Conservation (phyloP, 108 stramenopile genomes). For the Skeletonema costatum region DNA sequence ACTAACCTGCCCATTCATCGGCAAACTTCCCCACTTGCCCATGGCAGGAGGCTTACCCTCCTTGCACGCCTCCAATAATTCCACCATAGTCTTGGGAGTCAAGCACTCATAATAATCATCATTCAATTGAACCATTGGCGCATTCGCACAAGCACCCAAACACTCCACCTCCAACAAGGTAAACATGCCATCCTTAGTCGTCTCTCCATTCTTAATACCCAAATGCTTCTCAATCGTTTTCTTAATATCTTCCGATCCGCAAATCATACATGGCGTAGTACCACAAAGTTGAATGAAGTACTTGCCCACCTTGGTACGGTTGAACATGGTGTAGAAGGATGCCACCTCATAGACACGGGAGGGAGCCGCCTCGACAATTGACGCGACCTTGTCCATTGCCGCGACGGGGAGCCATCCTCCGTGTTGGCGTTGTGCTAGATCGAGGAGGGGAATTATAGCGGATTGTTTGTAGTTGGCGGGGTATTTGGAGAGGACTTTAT, state of each 20-base stretch:
- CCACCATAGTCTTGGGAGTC: constrained; percentile 93
- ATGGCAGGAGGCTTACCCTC: constrained; percentile 86
- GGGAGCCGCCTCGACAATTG: constrained; percentile 88
- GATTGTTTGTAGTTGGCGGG: constrained; percentile 98
- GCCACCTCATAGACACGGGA: constrained; percentile 98
- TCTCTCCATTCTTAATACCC: constrained; percentile 96
- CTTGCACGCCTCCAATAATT: constrained; percentile 95
- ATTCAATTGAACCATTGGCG: constrained; percentile 99
- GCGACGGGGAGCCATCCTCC: constrained; percentile 98
- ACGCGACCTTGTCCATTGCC: constrained; percentile 99
- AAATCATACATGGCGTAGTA: constrained; percentile 99
- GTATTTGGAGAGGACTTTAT: constrained; percentile 90
- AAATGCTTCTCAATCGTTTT: constrained; percentile 96
- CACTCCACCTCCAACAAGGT: constrained; percentile 99
- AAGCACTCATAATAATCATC: constrained; percentile 99
- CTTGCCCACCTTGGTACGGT: constrained; percentile 98
- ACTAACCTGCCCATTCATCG: constrained; percentile 99
- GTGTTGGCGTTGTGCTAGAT: constrained; percentile 96
- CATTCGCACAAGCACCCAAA: constrained; percentile 99
- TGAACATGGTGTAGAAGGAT: constrained; percentile 99
- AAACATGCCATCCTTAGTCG: constrained; percentile 96
- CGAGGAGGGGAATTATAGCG: constrained; percentile 95
- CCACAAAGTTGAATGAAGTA: constrained; percentile 99
- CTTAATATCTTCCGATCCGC: constrained; percentile 98
- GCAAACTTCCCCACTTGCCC: constrained; percentile 98